phyloP scores from a whole-genome alignment of 495 filamentous ascomycete species.

The Thermochaetoides thermophila region DNA sequence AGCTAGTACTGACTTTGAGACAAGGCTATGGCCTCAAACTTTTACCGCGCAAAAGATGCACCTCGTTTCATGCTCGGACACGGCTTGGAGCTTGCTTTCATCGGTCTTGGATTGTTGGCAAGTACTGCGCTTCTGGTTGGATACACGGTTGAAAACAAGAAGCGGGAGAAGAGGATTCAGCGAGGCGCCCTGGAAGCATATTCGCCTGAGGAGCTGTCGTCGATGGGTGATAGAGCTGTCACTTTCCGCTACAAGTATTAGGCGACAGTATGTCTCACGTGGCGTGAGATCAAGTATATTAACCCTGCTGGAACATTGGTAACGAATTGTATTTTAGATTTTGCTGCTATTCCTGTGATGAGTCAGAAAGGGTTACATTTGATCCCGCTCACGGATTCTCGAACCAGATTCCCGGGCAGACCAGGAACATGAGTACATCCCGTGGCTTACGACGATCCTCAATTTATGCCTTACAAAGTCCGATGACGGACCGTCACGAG shows the following conservation, averaged over 20 bases:
- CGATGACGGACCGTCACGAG: too few relatives aligned
- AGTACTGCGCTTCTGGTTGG: slow-evolving; percentile 35
- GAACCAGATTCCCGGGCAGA: too few relatives aligned
- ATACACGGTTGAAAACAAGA: slow-evolving; percentile 48
- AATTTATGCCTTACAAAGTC: too few relatives aligned
- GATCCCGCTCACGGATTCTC: too few relatives aligned
- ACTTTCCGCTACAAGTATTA: slow-evolving; percentile 47
- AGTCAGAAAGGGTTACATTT: too few relatives aligned
- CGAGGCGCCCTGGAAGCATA: slow-evolving; percentile 32
- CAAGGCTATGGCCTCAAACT: slow-evolving; percentile 56
- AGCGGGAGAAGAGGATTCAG: slow-evolving; percentile 31
- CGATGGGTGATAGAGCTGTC: slow-evolving; percentile 46
- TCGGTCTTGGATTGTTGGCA: slow-evolving; percentile 44
- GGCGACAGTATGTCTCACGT: too few relatives aligned
- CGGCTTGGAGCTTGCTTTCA: slow-evolving; percentile 52
- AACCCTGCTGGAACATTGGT: too few relatives aligned
- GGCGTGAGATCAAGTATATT: too few relatives aligned
- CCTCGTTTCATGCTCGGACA: slow-evolving; percentile 57
- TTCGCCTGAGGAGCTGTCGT: slow-evolving; percentile 39
- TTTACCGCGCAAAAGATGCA: slow-evolving; percentile 51
- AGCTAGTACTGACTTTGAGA: slow-evolving; percentile 9
- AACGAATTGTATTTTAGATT: too few relatives aligned
- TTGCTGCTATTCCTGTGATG: too few relatives aligned
- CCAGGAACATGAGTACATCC: too few relatives aligned
- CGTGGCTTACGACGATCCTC: too few relatives aligned